Conservation (phyloP, 169 alveolate genomes). For the Besnoitia besnoiti region DNA sequence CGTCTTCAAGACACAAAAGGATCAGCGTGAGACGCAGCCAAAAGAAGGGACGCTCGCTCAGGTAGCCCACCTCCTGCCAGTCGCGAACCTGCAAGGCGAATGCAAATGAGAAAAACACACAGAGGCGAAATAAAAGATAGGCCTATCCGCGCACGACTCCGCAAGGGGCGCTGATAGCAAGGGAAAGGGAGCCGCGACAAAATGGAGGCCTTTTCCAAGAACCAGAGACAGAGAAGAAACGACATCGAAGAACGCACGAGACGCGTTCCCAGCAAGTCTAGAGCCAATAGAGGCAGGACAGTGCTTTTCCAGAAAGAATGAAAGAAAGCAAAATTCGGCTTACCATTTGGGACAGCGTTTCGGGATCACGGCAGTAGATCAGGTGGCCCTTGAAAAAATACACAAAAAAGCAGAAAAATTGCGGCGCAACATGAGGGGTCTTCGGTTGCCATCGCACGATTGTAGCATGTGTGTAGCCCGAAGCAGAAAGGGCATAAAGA, state of each 20-base stretch:
- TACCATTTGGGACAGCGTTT: neutral
- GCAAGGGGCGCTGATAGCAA: neutral
- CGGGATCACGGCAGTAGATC: neutral
- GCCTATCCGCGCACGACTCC: neutral
- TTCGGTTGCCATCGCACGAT: too few species aligned
- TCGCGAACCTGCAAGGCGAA: constrained; percentile 2
- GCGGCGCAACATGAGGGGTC: neutral
- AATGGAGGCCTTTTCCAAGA: neutral
- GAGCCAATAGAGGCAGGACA: neutral
- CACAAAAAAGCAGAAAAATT: neutral
- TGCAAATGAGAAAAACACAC: neutral
- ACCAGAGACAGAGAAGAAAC: neutral
- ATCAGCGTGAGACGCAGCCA: constrained; percentile 41
- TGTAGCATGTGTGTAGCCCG: too few species aligned
- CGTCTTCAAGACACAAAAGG: neutral
- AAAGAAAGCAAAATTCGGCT: neutral
- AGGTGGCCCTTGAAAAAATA: neutral
- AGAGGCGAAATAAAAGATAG: neutral
- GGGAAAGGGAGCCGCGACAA: neutral
- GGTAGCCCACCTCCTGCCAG: constrained; percentile 39
- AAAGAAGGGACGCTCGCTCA: constrained; percentile 34
- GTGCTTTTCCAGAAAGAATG: neutral
- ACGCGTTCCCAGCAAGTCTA: neutral
- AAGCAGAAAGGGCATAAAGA: too few species aligned
- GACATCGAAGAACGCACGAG: neutral